These are phyloP conservation scores for Paragyromitra xinjiangensis DNA, from an alignment of 495 filamentous ascomycete genomes.

Conservation along the genomic window DNA sequence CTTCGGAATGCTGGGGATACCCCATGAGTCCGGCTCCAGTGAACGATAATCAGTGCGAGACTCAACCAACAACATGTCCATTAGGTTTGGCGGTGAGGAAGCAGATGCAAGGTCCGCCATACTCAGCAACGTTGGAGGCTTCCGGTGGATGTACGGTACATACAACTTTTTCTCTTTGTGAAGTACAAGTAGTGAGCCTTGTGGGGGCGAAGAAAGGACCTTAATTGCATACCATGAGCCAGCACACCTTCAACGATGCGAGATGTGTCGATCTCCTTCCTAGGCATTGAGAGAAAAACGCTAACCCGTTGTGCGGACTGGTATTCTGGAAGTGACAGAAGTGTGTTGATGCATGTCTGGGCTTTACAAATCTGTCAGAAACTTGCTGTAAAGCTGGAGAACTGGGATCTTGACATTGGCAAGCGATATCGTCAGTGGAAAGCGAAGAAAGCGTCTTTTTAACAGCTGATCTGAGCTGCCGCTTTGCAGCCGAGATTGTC, in stretches of 20 bases:
- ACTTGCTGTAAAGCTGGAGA: background rate
- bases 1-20: slow-evolving; percentile 80
- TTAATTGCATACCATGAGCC: slow-evolving; percentile 61
- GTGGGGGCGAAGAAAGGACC: background rate
- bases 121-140: slow-evolving; percentile 59
- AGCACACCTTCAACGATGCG: slow-evolving; percentile 83
- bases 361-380: slow-evolving; percentile 45
- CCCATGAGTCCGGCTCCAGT: slow-evolving; percentile 83
- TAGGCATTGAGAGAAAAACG: slow-evolving; percentile 92
- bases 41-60: slow-evolving; percentile 78
- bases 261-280: slow-evolving; percentile 81
- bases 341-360: slow-evolving; percentile 40
- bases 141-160: slow-evolving; percentile 83
- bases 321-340: slow-evolving; percentile 56
- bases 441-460: slow-evolving; percentile 50
- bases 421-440: slow-evolving; percentile 29
- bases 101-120: slow-evolving; percentile 56
- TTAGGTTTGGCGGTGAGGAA: slow-evolving; percentile 67
- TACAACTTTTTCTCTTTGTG: slow-evolving; percentile 75
- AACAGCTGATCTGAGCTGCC: slow-evolving; percentile 48
- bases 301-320: slow-evolving; percentile 66
- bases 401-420: slow-evolving; percentile 43
- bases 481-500: slow-evolving; percentile 41
- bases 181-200: background rate
- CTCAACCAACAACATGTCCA: slow-evolving; percentile 90